phyloP scores from a whole-genome alignment of 1,284 basidiomycete species.

The Sporisorium exsertum region DNA sequence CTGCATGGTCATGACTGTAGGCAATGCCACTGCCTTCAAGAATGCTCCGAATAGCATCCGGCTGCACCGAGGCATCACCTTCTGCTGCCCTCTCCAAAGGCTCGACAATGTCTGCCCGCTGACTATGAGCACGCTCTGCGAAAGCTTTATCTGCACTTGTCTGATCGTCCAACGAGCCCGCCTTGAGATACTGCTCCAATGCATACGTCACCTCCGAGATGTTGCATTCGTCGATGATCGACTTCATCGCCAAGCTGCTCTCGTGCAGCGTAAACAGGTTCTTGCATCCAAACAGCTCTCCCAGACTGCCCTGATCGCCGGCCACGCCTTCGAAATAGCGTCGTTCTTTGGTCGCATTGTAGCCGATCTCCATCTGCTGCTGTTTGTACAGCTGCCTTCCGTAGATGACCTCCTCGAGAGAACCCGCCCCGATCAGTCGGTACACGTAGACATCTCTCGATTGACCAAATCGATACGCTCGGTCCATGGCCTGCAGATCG shows the following conservation, averaged over 20 bases:
- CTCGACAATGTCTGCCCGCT: constrained; percentile 5
- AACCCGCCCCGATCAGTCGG: constrained; percentile 55
- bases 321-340: constrained; percentile 85
- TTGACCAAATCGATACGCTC: constrained; percentile 74
- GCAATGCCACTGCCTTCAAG: constrained; percentile 38
- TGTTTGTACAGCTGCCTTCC: constrained; percentile 88
- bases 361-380: constrained; percentile 87
- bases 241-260: constrained; percentile 60
- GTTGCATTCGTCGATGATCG: constrained; percentile 56
- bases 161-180: constrained; percentile 20
- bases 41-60: constrained; percentile 31
- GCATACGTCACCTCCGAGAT: constrained; percentile 45
- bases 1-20: constrained; percentile 43
- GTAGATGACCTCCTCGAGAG: constrained; percentile 73
- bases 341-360: constrained; percentile 68
- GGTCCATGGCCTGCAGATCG: constrained; percentile 87
- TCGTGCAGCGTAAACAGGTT: constrained; percentile 87
- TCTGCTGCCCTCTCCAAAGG: not conserved
- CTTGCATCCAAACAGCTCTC: constrained; percentile 83
- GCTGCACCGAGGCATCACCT: not conserved
- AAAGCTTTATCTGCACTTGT: constrained; percentile 19
- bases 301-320: constrained; percentile 78
- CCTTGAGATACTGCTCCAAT: constrained; percentile 28
- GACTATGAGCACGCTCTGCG: constrained; percentile 21
- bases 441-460: constrained; percentile 55